phyloP scores from a whole-genome alignment of 208 protist genomes.

The Angomonas desouzai region DNA sequence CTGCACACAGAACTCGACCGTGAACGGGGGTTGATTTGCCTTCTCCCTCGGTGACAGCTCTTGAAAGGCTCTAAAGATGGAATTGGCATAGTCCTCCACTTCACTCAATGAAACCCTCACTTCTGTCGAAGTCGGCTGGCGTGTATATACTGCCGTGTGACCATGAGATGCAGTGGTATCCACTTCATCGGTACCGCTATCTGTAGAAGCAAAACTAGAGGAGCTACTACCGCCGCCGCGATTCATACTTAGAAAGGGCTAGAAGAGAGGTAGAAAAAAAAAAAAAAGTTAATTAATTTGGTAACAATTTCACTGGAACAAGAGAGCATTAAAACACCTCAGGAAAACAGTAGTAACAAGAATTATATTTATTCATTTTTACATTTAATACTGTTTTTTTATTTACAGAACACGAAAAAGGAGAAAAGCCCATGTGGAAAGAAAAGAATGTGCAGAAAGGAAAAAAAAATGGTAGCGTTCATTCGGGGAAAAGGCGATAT shows the following conservation, averaged over 20 bases:
- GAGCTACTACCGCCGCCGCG: too few species aligned
- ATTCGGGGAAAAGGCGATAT: too few species aligned
- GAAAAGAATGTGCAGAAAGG: background rate
- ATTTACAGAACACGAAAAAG: too few species aligned
- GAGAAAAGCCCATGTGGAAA: background rate
- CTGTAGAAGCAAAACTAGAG: too few species aligned
- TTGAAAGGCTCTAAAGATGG: background rate
- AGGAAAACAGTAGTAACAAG: background rate
- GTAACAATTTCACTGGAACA: background rate
- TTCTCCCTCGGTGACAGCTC: background rate
- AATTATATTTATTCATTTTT: conserved; percentile 3
- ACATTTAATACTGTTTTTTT: too few species aligned
- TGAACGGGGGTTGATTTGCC: background rate
- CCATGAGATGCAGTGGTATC: too few species aligned
- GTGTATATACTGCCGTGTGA: too few species aligned
- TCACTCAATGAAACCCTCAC: background rate
- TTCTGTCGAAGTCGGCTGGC: too few species aligned
- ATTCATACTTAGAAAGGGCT: too few species aligned
- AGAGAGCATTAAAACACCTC: conserved; percentile 3
- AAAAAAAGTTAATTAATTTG: conserved; percentile 1
- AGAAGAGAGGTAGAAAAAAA: background rate
- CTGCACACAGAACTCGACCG: background rate
- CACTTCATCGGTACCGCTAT: background rate
- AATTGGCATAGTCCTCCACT: background rate
- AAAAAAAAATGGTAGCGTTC: conserved; percentile 6